Conservation (phyloP, 2,329 filamentous ascomycete species). For the Ustulina deusta region DNA sequence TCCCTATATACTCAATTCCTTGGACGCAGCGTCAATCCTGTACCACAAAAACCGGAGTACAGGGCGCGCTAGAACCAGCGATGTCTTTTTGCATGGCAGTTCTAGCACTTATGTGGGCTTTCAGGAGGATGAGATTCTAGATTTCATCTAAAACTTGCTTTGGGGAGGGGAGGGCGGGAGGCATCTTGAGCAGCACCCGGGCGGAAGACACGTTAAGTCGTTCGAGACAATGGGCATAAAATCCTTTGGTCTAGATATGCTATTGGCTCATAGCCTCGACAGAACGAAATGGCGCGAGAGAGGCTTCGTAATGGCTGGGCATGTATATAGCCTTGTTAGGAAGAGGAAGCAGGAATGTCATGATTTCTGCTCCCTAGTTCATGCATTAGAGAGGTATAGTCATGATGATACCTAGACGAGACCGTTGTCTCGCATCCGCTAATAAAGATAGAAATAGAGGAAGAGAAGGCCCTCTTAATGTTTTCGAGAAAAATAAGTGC, state of each 20-base stretch:
- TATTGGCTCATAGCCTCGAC: background rate
- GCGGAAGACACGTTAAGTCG: background rate
- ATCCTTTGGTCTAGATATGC: background rate
- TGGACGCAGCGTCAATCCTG: conserved; percentile 9
- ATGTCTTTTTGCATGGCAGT: background rate
- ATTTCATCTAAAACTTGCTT: background rate
- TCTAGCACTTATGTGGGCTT: background rate
- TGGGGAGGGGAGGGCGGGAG: background rate
- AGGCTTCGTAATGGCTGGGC: background rate
- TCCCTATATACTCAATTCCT: conserved; percentile 1
- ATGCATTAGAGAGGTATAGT: background rate
- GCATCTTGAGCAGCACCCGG: too few relatives aligned
- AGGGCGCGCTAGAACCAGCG: background rate
- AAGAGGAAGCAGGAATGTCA: background rate
- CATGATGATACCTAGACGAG: background rate
- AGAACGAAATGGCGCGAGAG: background rate
- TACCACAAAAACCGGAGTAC: background rate
- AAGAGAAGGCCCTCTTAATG: background rate
- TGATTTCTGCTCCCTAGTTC: background rate
- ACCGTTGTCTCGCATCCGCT: background rate
- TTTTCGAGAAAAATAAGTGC: background rate
- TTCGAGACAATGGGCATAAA: background rate
- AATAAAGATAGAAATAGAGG: conserved; percentile 16
- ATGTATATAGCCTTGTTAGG: background rate
- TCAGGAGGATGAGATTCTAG: background rate